phyloP scores from a whole-genome alignment of 139 green algal genomes.

The Chlamydomonas asymmetrica region DNA sequence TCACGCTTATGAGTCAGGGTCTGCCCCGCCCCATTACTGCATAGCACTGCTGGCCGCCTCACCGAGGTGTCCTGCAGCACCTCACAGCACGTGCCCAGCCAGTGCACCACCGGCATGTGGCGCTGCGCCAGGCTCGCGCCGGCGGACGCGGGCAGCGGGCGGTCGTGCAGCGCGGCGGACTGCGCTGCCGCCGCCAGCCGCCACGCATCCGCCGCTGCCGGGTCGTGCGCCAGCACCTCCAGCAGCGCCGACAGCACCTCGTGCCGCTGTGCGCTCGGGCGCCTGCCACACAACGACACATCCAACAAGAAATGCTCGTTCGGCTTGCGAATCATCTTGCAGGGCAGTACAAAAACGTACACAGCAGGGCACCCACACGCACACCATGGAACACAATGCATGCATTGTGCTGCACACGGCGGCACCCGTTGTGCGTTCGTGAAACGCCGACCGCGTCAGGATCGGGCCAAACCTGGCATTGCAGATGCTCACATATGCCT shows the following conservation, averaged over 20 bases:
- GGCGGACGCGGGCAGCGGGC: background rate
- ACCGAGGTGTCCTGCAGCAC: conserved; percentile 47
- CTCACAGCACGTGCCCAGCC: conserved; percentile 55
- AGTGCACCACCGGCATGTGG: conserved; percentile 19
- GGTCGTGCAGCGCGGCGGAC: conserved; percentile 24
- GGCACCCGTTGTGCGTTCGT: too few species aligned
- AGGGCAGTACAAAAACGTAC: too few species aligned
- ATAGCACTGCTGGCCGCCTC: background rate
- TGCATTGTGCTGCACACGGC: too few species aligned
- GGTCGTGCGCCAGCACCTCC: conserved; percentile 19
- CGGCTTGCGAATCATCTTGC: too few species aligned
- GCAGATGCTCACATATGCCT: too few species aligned
- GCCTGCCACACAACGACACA: too few species aligned
- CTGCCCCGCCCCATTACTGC: too few species aligned
- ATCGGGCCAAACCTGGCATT: too few species aligned
- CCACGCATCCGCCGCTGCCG: conserved; percentile 6
- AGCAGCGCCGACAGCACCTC: conserved; percentile 35
- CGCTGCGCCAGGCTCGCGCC: background rate
- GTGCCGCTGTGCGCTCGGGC: conserved; percentile 20
- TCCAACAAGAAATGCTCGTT: too few species aligned
- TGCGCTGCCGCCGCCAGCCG: conserved; percentile 18
- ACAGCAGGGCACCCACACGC: too few species aligned
- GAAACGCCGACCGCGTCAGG: too few species aligned
- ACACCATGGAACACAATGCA: too few species aligned
- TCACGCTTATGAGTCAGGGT: background rate